Conservation (phyloP, 2,329 filamentous ascomycete species). For the Arthrocladium fulminans region DNA sequence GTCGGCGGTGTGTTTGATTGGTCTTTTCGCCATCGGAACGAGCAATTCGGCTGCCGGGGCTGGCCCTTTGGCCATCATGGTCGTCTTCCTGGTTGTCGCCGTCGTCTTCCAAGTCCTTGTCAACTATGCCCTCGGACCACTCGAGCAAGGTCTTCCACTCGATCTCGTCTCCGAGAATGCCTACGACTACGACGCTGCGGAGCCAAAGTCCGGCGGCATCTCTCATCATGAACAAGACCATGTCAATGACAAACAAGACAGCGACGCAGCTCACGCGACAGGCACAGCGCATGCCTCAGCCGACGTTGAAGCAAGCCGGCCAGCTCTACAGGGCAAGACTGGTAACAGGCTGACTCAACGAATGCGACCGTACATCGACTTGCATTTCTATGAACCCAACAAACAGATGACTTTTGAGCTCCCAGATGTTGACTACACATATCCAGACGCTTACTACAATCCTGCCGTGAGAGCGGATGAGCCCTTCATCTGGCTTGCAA, state of each 20-base stretch:
- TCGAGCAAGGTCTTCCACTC: conserved; percentile 61
- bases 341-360: conserved; percentile 7
- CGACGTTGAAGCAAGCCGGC: conserved; percentile 1
- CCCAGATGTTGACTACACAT: conserved; percentile 51
- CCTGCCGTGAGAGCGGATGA: conserved; percentile 55
- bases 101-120: conserved; percentile 59
- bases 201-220: conserved; percentile 50
- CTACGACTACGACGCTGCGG: conserved; percentile 6
- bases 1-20: conserved; percentile 72
- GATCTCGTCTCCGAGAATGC: conserved; percentile 36
- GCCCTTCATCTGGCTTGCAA: conserved; percentile 72
- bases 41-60: conserved; percentile 26
- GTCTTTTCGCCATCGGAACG: conserved; percentile 64
- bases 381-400: conserved; percentile 18
- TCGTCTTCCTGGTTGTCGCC: conserved; percentile 65
- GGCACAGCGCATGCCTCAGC: not conserved
- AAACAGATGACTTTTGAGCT: conserved; percentile 13
- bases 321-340: not conserved
- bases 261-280: not conserved
- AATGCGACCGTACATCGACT: conserved; percentile 5
- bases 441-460: conserved; percentile 62
- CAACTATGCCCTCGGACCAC: conserved; percentile 36
- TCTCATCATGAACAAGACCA: conserved; percentile 41
- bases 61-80: conserved; percentile 67
- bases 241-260: conserved; percentile 25